phyloP scores from a whole-genome alignment of 495 filamentous ascomycete genomes.

The Aspergillus saccharolyticus region DNA sequence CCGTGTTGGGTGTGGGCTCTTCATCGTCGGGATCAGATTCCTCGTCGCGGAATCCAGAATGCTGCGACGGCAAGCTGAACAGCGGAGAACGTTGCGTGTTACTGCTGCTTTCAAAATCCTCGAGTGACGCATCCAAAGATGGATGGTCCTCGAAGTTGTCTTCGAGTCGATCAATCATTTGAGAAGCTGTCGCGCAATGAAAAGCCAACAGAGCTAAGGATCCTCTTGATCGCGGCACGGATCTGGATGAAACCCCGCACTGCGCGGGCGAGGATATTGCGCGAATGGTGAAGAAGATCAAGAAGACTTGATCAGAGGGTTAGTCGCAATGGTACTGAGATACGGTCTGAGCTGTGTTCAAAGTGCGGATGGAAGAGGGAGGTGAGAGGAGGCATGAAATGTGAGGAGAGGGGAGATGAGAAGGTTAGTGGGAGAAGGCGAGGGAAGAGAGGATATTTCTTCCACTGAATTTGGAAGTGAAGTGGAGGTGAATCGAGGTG shows the following conservation, averaged over 20 bases:
- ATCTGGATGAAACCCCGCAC: constrained; percentile 12
- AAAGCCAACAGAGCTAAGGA: constrained; percentile 18
- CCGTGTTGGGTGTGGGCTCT: constrained; percentile 29
- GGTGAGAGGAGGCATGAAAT: constrained; percentile 1
- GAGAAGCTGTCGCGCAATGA: constrained; percentile 35
- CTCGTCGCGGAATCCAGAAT: constrained; percentile 71
- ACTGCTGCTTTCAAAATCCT: constrained; percentile 65
- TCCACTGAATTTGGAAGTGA: constrained; percentile 9
- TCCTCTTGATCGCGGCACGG: constrained; percentile 20
- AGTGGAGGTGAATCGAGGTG: constrained; percentile 11
- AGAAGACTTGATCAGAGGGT: constrained; percentile 12
- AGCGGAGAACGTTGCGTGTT: constrained; percentile 48
- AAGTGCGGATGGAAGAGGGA: constrained; percentile 2
- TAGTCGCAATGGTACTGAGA: constrained; percentile 21
- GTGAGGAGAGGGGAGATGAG: constrained; percentile 5
- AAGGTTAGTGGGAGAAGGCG: constrained; percentile 9
- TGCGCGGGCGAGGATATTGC: constrained; percentile 2
- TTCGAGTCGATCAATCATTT: constrained; percentile 46
- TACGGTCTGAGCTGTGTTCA: constrained; percentile 5
- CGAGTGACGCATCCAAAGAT: constrained; percentile 65
- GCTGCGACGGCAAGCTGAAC: constrained; percentile 63
- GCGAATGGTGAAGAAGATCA: constrained; percentile 6
- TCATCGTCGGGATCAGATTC: constrained; percentile 47
- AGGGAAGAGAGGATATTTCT: constrained; percentile 10
- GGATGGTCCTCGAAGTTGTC: constrained; percentile 61